Evolutionary conservation across 139 green algal species (phyloP), one percentile per base, ranked within the genome.

Genomic region (Chlamydomonas sp.): DNA sequence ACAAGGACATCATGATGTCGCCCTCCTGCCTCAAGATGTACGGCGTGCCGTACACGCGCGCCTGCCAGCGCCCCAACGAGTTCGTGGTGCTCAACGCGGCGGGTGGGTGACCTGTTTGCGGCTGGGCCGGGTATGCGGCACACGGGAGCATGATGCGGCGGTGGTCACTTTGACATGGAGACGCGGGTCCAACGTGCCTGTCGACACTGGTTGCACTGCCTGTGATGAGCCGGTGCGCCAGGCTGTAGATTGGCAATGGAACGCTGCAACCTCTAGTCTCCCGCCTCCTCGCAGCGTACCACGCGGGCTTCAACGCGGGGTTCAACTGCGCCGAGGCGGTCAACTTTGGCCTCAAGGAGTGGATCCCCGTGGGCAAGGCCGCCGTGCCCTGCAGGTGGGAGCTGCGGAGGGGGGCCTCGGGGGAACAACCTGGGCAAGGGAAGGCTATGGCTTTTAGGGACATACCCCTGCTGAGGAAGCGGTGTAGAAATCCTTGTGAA

Each of bases 271-370:
- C 68, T 20, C 78, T 31, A 1, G 2, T n/a, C 63, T 62, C 8
- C 62, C 62, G 31, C 31, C 63, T 66, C 14, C 20, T 8, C 20
- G 49, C 83, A 64, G 88, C 91, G 20, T 98, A 97, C 91, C 95
- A 98, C 84, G 90, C 89, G 1, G 95, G 95, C 71, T 98, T 97
- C 94, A 96, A 95, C 91, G 66, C 92, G 69, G 96, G 96, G 64
- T 97, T 98, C 93, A 98, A 98, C 92, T 95, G 93, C 83, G 96
- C 95, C 0, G 96, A 99, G 92, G 95, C 94, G 3, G 91, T 98
- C 31, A 97, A 97, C 90, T 97, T 98, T 81, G 96, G 92, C 57
- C 78, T 86, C 66, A 57, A 94, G 95, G 91, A 94, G 64, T 96
- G 94, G 94, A 88, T 96, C 16, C 79, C 91, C 0, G 67, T 93